Base-by-base conservation (phyloP, 2,329 filamentous ascomycete genomes). In the Thelonectria olida region DNA sequence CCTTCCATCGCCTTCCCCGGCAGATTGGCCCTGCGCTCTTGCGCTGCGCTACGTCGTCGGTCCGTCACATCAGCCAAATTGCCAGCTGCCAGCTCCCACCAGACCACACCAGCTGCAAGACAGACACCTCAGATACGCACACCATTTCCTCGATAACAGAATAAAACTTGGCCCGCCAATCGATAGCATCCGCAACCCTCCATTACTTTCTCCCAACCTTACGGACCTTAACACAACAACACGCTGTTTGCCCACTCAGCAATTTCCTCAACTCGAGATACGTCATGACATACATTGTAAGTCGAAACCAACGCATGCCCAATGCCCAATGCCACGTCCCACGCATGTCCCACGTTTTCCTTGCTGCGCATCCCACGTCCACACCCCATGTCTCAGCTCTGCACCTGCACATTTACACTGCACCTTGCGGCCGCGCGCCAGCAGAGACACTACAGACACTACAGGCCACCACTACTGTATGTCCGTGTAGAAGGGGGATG, bases 211-310 rank as follows among this genome's bases (percentile, higher is more conserved):
- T 27, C 42, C 22, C 42, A 12, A 25, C 42, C 42, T 34, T 15
- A 15, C 31, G 31, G 31, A 13, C 31, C 31, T 34, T 5, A 34
- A 36, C 38, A 12, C 39, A 45, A 20, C 48, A 50, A 28, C 49
- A 22, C 47, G 50, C 53, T 58, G 55, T 28, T 55, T 50, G 52
- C 55, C 63, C 53, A 50, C 60, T 34, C 31, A 34, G 15, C 31
- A 34, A 34, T 34, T 34, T 34, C 7, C 12, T 34, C 59, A 57
- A 67, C 63, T 67, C 61, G 61, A 62, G 58, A 76, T 75, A 75
- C 75, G 74, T 73, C 73, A 78, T 78, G 76, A 76, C 76, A 72
- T 77, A 77, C 69, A 78, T 78, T 74, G 76, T 78, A 73, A 78
- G 76, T 78, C 51, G 15, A 17, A 22, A 45, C 28, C 27, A 56